Evolutionary conservation across 2,329 filamentous ascomycete genomes (phyloP), one percentile per base, ranked within the genome.

Genomic region (Epichloe coenophiala): DNA sequence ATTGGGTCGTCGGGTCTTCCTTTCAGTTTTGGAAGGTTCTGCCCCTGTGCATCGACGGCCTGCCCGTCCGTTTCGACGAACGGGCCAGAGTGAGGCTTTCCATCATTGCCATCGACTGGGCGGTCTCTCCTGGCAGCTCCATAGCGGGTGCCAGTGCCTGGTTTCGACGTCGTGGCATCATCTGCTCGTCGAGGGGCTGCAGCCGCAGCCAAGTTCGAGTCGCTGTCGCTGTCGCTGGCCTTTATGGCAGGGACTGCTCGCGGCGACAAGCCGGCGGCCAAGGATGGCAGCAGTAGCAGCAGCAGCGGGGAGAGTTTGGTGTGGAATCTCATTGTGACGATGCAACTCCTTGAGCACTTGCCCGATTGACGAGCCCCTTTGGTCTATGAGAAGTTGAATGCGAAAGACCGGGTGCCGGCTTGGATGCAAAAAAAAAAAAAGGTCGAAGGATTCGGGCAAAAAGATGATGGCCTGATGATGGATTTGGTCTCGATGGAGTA

Each of bases 101-200:
- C 93, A 69, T 97, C 93, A 59, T 86, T 84, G 44, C 90, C 90
- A 64, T 97, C 93, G 19, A 96, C 84, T 0, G 91, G 91, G 51
- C 86, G 88, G 71, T 93, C 84, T 65, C 88, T 89, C 51, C 71
- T 75, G 35, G 73, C 71, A 9, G 70, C 52, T 33, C 63, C 61
- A 48, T 63, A 61, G 49, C 68, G 68, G 15, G 38, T 39, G 40
- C 53, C 55, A 54, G 68, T 70, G 27, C 59, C 56, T 42, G 55
- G 55, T 43, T 62, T 59, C n/a, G 59, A 52, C 13, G 57, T 49
- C 11, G 61, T 53, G 9, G 55, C 47, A 19, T 63, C 61, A 46
- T 60, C 60, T 40, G 56, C 55, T 40, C 63, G 60, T 48, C 54
- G 51, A 15, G 63, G 54, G 11, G 48, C 43, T n/a, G 41, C 37